Evolutionary conservation across 2,329 filamentous ascomycete genomes (phyloP).

Genomic region (Huntiella moniliformis): DNA sequence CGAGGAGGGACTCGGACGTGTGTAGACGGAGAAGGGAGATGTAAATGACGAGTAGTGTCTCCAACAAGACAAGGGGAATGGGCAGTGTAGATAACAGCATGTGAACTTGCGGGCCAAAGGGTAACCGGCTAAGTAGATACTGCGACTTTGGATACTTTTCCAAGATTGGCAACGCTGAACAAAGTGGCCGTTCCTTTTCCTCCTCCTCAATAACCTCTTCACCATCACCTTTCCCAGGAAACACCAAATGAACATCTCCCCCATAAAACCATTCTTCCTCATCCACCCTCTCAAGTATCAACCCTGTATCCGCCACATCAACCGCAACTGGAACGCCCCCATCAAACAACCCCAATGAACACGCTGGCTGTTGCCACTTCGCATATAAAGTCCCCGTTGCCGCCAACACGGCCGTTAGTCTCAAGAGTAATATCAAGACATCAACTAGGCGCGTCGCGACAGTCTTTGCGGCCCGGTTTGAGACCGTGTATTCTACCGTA

Average conservation of each 20-base stretch:
- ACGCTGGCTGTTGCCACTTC: conserved; percentile 22
- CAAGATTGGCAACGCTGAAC: conserved; percentile 16
- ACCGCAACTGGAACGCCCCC: no score
- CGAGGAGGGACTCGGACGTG: conserved; percentile 65
- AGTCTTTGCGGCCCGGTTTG: conserved; percentile 46
- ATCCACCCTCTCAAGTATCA: no score
- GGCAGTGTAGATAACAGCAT: conserved; percentile 20
- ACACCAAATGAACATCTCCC: no score
- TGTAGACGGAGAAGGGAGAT: conserved; percentile 28
- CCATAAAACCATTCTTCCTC: no score
- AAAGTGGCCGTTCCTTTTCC: conserved; percentile 12
- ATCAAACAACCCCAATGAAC: conserved; percentile 4
- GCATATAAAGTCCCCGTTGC: conserved; percentile 31
- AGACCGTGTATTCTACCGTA: conserved; percentile 83
- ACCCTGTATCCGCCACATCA: no score
- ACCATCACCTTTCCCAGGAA: no score
- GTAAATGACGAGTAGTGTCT: conserved; percentile 21
- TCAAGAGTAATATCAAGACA: conserved; percentile 24
- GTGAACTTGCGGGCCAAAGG: conserved; percentile 22
- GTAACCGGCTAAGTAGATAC: conserved; percentile 19
- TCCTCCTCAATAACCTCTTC: no score
- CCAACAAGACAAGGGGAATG: conserved; percentile 22
- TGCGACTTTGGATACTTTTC: conserved; percentile 16
- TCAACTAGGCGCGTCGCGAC: conserved; percentile 28
- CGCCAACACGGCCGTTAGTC: conserved; percentile 24